Percentiles rank a stretch among this genome's conserved stretches.
Evolutionary conservation across 305 asterid species (phyloP).

Genomic region (Fraxinus sp.): DNA sequence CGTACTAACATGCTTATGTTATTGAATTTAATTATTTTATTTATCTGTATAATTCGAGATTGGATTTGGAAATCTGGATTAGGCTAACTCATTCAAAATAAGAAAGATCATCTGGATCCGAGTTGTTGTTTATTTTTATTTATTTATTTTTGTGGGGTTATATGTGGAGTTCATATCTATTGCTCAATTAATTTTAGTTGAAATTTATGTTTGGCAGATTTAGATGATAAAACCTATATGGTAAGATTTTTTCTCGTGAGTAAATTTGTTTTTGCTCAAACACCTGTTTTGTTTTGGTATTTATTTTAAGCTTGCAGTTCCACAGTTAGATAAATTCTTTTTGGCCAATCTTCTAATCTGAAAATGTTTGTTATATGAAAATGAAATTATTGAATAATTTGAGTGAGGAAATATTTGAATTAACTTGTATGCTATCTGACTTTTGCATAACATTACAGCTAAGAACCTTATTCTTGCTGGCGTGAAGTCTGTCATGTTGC

Average conservation of each 20-base stretch:
- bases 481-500: slow-evolving; percentile 91
- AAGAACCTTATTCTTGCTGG: slow-evolving; percentile 97
- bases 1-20: background rate
- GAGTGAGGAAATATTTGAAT: background rate
- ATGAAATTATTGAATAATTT: background rate
- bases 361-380: background rate
- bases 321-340: background rate
- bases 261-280: background rate
- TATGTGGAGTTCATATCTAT: background rate
- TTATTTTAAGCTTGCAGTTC: background rate
- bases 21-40: background rate
- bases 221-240: background rate
- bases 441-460: slow-evolving; percentile 55
- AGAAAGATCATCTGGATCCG: background rate
- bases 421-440: slow-evolving; percentile 19
- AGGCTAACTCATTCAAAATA: background rate
- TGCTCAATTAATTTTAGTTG: slow-evolving; percentile 12
- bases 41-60: background rate
- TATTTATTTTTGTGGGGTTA: slow-evolving; percentile 5
- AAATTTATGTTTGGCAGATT: background rate
- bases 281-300: slow-evolving; percentile 5
- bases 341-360: background rate
- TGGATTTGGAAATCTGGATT: background rate
- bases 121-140: background rate
- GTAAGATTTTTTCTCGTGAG: background rate